phyloP scores from a whole-genome alignment of 2,329 filamentous ascomycete genomes.

The Aspergillus proliferans region DNA sequence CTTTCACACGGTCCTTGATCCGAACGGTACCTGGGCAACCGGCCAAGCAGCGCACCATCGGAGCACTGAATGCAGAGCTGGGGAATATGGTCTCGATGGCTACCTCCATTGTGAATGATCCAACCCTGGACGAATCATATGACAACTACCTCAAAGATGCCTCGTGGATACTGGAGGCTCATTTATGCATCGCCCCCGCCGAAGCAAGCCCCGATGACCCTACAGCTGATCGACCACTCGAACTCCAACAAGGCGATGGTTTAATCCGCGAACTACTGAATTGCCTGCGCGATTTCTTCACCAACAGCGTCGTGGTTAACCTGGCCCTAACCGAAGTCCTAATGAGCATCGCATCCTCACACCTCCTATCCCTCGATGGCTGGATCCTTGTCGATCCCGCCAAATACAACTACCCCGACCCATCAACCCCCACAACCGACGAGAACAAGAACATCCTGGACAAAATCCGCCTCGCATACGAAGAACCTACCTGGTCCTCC shows the following conservation, averaged over 20 bases:
- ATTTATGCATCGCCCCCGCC: slow-evolving; percentile 26
- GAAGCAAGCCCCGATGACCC: slow-evolving; percentile 30
- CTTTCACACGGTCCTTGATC: slow-evolving; percentile 68
- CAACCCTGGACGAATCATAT: slow-evolving; percentile 37
- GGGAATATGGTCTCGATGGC: slow-evolving; percentile 32
- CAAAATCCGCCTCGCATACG: slow-evolving; percentile 23
- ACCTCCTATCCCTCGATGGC: slow-evolving; percentile 77
- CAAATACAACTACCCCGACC: slow-evolving; percentile 49
- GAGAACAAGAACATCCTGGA: slow-evolving; percentile 17
- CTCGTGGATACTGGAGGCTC: slow-evolving; percentile 45
- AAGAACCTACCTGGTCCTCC: slow-evolving; percentile 46
- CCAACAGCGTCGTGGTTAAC: slow-evolving; percentile 88
- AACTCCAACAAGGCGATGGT: slow-evolving; percentile 59
- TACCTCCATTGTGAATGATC: slow-evolving; percentile 31
- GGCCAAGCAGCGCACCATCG: slow-evolving; percentile 28
- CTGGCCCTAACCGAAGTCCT: slow-evolving; percentile 78
- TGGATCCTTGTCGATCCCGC: slow-evolving; percentile 75
- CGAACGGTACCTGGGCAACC: slow-evolving; percentile 41
- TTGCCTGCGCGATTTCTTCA: slow-evolving; percentile 72
- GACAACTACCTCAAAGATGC: slow-evolving; percentile 43
- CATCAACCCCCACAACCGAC: not conserved
- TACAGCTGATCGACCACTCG: slow-evolving; percentile 57
- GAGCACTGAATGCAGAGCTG: slow-evolving; percentile 37
- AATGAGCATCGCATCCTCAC: slow-evolving; percentile 75
- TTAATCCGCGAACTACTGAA: slow-evolving; percentile 47